Percentiles rank a stretch among this genome's conserved stretches.
These are phyloP conservation scores for Cucumis variabilis DNA, from an alignment of 331 rosid genomes.

Conservation along the genomic window DNA sequence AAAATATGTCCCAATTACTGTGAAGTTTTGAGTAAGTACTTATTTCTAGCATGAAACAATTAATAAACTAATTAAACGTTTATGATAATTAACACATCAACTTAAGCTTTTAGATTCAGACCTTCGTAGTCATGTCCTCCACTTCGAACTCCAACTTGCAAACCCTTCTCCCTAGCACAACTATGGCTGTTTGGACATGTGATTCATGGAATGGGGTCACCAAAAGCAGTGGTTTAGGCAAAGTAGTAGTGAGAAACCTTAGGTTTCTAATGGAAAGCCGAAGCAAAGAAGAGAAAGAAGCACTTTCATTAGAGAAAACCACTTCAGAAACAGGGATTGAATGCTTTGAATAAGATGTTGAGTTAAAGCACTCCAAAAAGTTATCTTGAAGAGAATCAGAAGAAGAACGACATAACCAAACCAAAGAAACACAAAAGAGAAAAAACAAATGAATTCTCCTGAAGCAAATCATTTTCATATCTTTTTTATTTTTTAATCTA, in stretches of 20 bases:
- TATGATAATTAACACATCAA: neutral
- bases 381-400: neutral
- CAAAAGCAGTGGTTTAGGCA: slow-evolving; percentile 16
- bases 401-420: neutral
- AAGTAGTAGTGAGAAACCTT: slow-evolving; percentile 3
- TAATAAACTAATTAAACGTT: no score
- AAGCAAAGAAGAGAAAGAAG: slow-evolving; percentile 11
- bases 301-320: slow-evolving; percentile 23
- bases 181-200: slow-evolving; percentile 26
- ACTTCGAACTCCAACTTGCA: slow-evolving; percentile 44
- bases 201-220: slow-evolving; percentile 32
- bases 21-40: neutral
- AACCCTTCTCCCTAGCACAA: slow-evolving; percentile 15
- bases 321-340: slow-evolving; percentile 6
- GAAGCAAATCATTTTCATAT: neutral
- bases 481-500: no score
- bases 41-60: neutral
- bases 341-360: slow-evolving; percentile 4
- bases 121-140: slow-evolving; percentile 57
- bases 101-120: neutral
- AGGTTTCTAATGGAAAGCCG: slow-evolving; percentile 29
- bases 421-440: slow-evolving; percentile 3
- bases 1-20: neutral
- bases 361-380: slow-evolving; percentile 20
- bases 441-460: neutral